Evolutionary conservation across 2,329 filamentous ascomycete species (phyloP), one percentile per base, ranked within the genome.

Genomic region (Colletotrichum lindemuthianum): DNA sequence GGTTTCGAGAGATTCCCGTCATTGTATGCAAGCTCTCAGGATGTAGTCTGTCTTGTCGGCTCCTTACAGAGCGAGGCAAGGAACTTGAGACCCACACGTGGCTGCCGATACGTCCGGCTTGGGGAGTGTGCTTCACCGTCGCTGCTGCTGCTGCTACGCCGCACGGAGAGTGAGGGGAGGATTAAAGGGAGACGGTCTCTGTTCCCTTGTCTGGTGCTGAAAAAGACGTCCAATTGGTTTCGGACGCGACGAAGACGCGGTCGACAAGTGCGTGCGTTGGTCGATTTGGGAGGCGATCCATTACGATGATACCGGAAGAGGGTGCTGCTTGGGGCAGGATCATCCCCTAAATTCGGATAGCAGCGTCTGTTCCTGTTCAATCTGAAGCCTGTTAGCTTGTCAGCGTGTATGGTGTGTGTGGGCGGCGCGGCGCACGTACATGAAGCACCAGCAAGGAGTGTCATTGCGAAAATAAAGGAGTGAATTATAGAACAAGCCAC

Each of bases 51-150:
- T 24, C 24, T 5, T 24, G 24, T 24, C 24, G 24, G 24, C 24
- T 24, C 24, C 24, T 24, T 24, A 24, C 24, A 24, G 24, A 24
- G 24, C 5, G 24, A 24, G 24, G 24, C 24, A 24, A 24, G 24
- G 24, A 24, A 24, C 24, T 24, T 24, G 4, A 24, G 24, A 24
- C 36, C 45, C 33, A 49, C 2, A 13, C 41, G 45, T 36, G 36
- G 11, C 53, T 41, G 40, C 54, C 54, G 45, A 49, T 58, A 36
- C 45, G 54, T 50, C 54, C 54, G 54, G 54, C 45, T 56, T 49
- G 10, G n/a, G 24, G 24, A 4, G 24, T 24, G 3, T 4, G 24
- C 24, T 24, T 24, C 24, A 24, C 24, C 24, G 24, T 24, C 24
- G 24, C 24, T 24, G 24, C 24, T 24, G 24, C 24, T 24, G 24